These are phyloP conservation scores for Beauveria rudraprayagi DNA, from an alignment of 2,329 filamentous ascomycete species.

Conservation along the genomic window DNA sequence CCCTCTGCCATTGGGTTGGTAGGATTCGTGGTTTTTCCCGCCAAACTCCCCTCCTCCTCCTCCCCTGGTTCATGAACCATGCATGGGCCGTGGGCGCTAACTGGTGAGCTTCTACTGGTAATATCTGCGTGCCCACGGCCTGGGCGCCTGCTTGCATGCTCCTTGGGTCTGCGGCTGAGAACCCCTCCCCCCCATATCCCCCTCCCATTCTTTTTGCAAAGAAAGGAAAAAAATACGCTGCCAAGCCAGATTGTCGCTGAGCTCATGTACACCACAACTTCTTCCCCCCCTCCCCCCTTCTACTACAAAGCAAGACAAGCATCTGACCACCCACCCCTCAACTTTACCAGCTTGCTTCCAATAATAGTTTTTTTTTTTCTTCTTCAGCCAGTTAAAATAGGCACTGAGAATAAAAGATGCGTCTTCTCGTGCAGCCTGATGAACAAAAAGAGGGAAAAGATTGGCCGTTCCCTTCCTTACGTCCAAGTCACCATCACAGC, in stretches of 20 bases:
- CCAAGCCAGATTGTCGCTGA: not conserved
- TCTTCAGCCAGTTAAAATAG: not conserved
- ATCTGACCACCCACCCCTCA: not conserved
- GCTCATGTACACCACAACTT: not conserved
- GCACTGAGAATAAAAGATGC: not conserved
- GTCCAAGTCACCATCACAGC: not conserved
- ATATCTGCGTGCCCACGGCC: no score
- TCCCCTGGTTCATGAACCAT: not conserved
- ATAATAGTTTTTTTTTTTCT: not conserved
- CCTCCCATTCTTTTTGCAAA: no score
- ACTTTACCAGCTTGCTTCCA: not conserved
- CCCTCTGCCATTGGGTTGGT: not conserved
- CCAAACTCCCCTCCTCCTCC: not conserved
- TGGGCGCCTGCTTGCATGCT: not conserved
- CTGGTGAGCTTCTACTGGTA: not conserved
- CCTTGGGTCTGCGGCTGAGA: no score
- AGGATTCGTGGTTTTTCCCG: not conserved
- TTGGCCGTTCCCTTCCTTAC: no score
- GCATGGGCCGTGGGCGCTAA: not conserved
- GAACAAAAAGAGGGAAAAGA: not conserved
- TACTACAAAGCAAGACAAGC: not conserved
- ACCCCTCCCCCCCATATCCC: no score
- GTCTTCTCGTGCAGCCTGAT: not conserved
- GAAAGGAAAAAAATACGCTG: not conserved
- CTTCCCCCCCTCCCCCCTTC: not conserved